Evolutionary conservation across 2,329 filamentous ascomycete genomes (phyloP).

Genomic region (Cladosporium halotolerans): DNA sequence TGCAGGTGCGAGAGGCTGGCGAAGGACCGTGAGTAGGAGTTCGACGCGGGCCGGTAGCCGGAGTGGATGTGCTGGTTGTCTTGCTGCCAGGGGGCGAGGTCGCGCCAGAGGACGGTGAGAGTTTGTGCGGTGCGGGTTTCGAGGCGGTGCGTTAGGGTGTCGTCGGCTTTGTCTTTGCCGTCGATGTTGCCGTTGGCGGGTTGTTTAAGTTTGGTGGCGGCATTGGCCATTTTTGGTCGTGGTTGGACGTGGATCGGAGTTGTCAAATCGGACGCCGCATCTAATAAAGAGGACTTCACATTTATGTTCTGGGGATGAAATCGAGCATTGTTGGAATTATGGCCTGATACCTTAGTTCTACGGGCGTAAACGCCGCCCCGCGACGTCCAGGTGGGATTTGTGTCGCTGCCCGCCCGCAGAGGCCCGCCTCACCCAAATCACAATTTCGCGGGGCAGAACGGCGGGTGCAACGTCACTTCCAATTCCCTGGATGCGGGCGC

Average conservation of each 20-base stretch:
- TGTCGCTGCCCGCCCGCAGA: background rate
- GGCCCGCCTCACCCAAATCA: slow-evolving; percentile 8
- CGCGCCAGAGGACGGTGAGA: slow-evolving; percentile 41
- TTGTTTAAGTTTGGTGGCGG: background rate
- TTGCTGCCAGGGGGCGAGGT: slow-evolving; percentile 41
- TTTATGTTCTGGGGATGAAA: too few species aligned
- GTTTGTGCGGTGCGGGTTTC: slow-evolving; percentile 24
- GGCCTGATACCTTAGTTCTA: slow-evolving; percentile 1
- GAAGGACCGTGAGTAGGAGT: slow-evolving; percentile 54
- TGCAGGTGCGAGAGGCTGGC: slow-evolving; percentile 57
- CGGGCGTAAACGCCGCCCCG: background rate
- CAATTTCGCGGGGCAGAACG: too few species aligned
- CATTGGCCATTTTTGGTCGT: background rate
- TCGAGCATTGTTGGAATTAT: background rate
- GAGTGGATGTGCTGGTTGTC: slow-evolving; percentile 65
- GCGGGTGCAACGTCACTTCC: slow-evolving; percentile 5
- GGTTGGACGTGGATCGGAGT: background rate
- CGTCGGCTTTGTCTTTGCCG: background rate
- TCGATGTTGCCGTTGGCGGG: background rate
- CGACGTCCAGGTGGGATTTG: background rate
- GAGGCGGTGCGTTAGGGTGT: background rate
- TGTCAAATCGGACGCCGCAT: too few species aligned
- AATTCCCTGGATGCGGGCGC: too few species aligned
- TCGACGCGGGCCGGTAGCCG: slow-evolving; percentile 59
- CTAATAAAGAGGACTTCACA: too few species aligned